Evolutionary conservation across 306 rosid species (phyloP).

Genomic region (Citrullus amarus): DNA sequence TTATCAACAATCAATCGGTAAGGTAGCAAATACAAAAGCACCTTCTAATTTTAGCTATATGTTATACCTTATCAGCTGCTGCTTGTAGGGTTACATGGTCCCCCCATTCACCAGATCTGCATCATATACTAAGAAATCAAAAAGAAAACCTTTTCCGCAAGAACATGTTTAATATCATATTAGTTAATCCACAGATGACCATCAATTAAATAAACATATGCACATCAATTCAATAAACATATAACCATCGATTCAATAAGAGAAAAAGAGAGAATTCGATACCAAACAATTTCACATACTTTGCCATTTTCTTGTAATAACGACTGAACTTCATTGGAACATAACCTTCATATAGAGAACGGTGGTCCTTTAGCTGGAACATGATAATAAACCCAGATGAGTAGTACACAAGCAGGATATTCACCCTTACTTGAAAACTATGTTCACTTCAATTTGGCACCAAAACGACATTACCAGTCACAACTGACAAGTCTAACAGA

Average conservation of each 20-base stretch:
- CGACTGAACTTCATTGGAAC: slow-evolving; percentile 81
- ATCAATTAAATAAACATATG: not conserved
- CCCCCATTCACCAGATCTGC: slow-evolving; percentile 97
- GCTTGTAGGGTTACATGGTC: slow-evolving; percentile 96
- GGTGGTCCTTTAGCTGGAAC: slow-evolving; percentile 61
- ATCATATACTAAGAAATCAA: slow-evolving; percentile 10
- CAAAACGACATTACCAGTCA: not conserved
- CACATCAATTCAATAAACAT: not conserved
- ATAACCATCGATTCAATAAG: slow-evolving; percentile 3
- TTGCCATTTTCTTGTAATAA: slow-evolving; percentile 74
- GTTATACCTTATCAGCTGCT: slow-evolving; percentile 25
- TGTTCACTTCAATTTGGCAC: slow-evolving; percentile 1
- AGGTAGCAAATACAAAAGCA: not conserved
- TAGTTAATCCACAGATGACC: slow-evolving; percentile 1
- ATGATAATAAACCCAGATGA: slow-evolving; percentile 23
- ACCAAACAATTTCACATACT: slow-evolving; percentile 37
- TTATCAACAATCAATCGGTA: not conserved
- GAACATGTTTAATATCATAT: not conserved
- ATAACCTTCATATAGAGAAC: slow-evolving; percentile 65
- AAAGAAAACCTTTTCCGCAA: slow-evolving; percentile 5
- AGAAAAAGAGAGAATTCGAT: not conserved
- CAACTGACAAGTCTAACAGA: not conserved
- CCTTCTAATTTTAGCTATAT: not conserved
- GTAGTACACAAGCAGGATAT: slow-evolving; percentile 18
- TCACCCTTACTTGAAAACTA: not conserved